phyloP scores from a whole-genome alignment of 2,329 filamentous ascomycete genomes.

The Clarireedia monteithiana region DNA sequence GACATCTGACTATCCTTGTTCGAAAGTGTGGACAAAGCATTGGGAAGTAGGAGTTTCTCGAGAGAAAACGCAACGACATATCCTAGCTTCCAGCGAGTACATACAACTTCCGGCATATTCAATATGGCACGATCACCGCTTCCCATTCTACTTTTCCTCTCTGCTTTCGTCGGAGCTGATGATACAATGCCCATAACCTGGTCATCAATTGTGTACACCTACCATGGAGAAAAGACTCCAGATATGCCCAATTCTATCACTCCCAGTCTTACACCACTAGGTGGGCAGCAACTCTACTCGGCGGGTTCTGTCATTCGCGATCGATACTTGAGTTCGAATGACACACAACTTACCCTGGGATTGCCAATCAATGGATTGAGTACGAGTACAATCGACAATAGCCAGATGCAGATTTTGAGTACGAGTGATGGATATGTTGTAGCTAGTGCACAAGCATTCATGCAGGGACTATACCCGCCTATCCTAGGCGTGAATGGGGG shows the following conservation, averaged over 20 bases:
- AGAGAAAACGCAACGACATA: too few relatives aligned
- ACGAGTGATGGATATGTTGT: slow-evolving; percentile 43
- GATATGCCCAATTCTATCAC: slow-evolving; percentile 21
- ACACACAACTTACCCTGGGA: slow-evolving; percentile 27
- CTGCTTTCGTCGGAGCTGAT: slow-evolving; percentile 12
- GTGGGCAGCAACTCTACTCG: slow-evolving; percentile 43
- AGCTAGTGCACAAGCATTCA: slow-evolving; percentile 65
- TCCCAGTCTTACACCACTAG: slow-evolving; percentile 41
- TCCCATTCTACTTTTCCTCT: slow-evolving; percentile 12
- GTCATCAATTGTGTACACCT: slow-evolving; percentile 22
- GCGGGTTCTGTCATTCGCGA: slow-evolving; percentile 42
- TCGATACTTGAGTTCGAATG: slow-evolving; percentile 38
- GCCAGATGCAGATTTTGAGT: slow-evolving; percentile 34
- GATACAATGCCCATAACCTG: slow-evolving; percentile 17
- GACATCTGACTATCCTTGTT: too few relatives aligned
- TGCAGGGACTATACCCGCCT: slow-evolving; percentile 81
- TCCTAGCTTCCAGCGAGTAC: too few relatives aligned
- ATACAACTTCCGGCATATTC: not conserved
- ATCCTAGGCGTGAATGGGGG: not conserved
- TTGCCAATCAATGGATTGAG: not conserved
- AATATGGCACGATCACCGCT: not conserved
- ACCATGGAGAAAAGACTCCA: slow-evolving; percentile 48
- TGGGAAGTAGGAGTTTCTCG: too few relatives aligned
- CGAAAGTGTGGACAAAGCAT: too few relatives aligned
- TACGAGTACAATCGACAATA: not conserved